Evolutionary conservation across 371 early-diverging fungal species (phyloP), one percentile per base, ranked within the genome.

Genomic region (Nematocida ausubeli): DNA sequence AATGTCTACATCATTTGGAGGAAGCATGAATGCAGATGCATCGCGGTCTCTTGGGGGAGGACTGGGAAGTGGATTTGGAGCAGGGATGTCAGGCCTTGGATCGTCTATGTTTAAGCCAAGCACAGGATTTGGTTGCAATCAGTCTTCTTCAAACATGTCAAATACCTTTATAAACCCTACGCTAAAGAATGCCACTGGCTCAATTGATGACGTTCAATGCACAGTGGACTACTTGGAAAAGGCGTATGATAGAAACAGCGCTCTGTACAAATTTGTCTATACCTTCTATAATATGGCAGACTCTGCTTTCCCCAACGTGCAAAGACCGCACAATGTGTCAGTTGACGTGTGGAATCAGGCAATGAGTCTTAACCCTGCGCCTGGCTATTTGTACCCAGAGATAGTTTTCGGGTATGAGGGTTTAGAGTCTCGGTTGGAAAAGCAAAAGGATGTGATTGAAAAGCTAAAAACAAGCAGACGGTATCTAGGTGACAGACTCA

Each of bases 241-340:
- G 30, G 47, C 66, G 26, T 86, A 86, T 69, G 63, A 82, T 52
- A 72, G 82, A 14, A 37, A 37, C 12, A 82, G 81, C 7, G 81
- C 70, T 2, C 30, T 56, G 35, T 86, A 85, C 42, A 86, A 86
- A 68, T 86, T 86, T 70, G 81, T 51, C n/a, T 82, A 84, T 70
- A 67, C 70, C 2, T 86, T 86, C 49, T 85, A 85, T 51, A 83
- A 86, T 66, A 60, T 84, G 62, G 50, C 68, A 34, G 70, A 83
- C 32, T n/a, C 39, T n/a, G 69, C 73, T 14, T 62, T 75, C 51
- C 26, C 26, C 1, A 55, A 62, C 6, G 81, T 83, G 16, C 19
- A 49, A 22, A 72, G 35, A 58, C 73, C 73, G 5, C 6, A 14
- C 30, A 44, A 72, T 72, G 73, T 72, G 30, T 37, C 65, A 0